phyloP scores from a whole-genome alignment of 2,329 filamentous ascomycete genomes.

The Talaromyces sp. region DNA sequence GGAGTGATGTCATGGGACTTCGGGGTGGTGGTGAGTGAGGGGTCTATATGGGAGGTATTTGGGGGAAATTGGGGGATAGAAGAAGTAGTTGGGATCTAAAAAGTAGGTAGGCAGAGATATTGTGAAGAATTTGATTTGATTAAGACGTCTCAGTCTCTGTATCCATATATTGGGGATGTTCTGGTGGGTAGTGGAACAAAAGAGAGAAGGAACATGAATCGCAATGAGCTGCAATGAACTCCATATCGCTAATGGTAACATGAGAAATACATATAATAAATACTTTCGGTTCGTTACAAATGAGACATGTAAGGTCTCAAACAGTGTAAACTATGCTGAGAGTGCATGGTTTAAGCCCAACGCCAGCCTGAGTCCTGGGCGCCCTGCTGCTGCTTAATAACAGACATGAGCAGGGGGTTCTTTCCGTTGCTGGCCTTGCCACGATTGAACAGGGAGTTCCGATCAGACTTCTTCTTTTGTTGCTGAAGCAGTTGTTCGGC shows the following conservation, averaged over 20 bases:
- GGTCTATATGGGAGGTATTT: too few species aligned
- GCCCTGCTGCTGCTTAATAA: constrained; percentile 28
- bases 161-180: background rate
- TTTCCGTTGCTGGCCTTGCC: constrained; percentile 16
- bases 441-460: constrained; percentile 18
- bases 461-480: constrained; percentile 34
- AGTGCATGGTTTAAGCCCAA: constrained; percentile 35
- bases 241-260: background rate
- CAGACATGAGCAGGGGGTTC: constrained; percentile 23
- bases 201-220: background rate
- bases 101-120: too few species aligned
- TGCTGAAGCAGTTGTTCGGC: constrained; percentile 59
- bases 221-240: background rate
- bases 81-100: too few species aligned
- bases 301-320: background rate
- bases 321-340: background rate
- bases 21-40: too few species aligned
- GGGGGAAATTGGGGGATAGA: too few species aligned
- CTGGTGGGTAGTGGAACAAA: background rate
- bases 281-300: background rate
- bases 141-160: background rate
- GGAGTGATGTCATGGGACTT: background rate
- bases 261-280: background rate
- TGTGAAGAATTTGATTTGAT: background rate
- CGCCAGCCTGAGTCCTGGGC: constrained; percentile 39